These are phyloP conservation scores for Scutellaria minor DNA, from an alignment of 257 asterid genomes.

Conservation along the genomic window DNA sequence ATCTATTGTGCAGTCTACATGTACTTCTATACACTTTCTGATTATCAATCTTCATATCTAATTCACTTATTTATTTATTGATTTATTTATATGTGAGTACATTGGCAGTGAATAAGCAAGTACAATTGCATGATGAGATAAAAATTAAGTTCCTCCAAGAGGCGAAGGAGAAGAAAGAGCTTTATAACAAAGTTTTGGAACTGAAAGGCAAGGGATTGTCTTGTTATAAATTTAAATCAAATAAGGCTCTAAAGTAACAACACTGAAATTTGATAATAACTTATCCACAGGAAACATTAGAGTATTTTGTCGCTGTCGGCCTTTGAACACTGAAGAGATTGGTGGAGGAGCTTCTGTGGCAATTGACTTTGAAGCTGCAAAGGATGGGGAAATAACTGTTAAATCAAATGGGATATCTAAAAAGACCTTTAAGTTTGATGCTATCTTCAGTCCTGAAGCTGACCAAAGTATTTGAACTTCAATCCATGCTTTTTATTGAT, in stretches of 20 bases:
- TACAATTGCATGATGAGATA: conserved; percentile 64
- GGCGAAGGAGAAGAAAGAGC: conserved; percentile 77
- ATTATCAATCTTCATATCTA: conserved; percentile 10
- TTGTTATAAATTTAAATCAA: conserved; percentile 5
- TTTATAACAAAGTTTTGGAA: conserved; percentile 85
- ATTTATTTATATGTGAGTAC: conserved; percentile 21
- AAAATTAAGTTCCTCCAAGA: conserved; percentile 67
- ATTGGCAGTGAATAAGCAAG: conserved; percentile 64
- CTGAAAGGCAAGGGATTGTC: conserved; percentile 66
- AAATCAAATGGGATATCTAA: conserved; percentile 68
- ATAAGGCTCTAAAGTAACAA: conserved; percentile 8
- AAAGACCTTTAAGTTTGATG: conserved; percentile 80
- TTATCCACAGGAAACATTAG: conserved; percentile 80
- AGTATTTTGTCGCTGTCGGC: conserved; percentile 98
- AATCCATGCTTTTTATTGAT: neutral
- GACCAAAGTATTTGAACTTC: conserved; percentile 59
- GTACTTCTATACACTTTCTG: conserved; percentile 42
- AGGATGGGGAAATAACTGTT: conserved; percentile 81
- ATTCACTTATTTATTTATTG: conserved; percentile 3
- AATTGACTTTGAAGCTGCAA: conserved; percentile 81
- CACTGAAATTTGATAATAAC: conserved; percentile 25
- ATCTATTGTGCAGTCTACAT: conserved; percentile 60
- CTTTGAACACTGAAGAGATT: conserved; percentile 74
- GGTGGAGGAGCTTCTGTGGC: conserved; percentile 67
- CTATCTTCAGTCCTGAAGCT: conserved; percentile 81